Conservation (phyloP, 2,329 filamentous ascomycete genomes). For the Colletotrichum costaricense region DNA sequence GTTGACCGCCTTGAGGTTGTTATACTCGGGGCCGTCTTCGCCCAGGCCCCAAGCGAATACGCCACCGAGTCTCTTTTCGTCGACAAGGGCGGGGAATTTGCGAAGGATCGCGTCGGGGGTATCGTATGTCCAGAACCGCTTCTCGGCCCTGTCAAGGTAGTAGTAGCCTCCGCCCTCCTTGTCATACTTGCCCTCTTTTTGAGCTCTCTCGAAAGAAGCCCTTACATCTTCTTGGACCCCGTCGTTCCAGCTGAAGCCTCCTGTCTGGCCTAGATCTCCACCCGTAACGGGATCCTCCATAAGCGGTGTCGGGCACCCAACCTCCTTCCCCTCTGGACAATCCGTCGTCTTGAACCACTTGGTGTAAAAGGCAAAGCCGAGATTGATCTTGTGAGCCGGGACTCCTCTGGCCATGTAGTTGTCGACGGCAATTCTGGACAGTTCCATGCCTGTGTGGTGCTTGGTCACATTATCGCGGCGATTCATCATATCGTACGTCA, state of each 20-base stretch:
- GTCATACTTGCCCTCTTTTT: constrained; percentile 66
- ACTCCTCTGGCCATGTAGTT: constrained; percentile 69
- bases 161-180: constrained; percentile 71
- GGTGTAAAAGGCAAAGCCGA: constrained; percentile 75
- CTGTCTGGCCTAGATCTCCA: constrained; percentile 66
- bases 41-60: constrained; percentile 82
- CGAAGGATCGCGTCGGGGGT: constrained; percentile 67
- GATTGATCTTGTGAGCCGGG: constrained; percentile 63
- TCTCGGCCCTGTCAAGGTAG: constrained; percentile 70
- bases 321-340: constrained; percentile 51
- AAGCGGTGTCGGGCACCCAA: constrained; percentile 65
- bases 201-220: constrained; percentile 68
- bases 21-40: constrained; percentile 67
- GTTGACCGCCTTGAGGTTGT: constrained; percentile 50
- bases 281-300: constrained; percentile 71
- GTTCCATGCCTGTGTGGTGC: constrained; percentile 73
- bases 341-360: constrained; percentile 70
- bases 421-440: constrained; percentile 65
- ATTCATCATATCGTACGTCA: constrained; percentile 80
- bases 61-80: constrained; percentile 69
- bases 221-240: constrained; percentile 62
- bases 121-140: constrained; percentile 81
- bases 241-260: constrained; percentile 71
- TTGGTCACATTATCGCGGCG: constrained; percentile 72
- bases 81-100: constrained; percentile 72